Base-by-base conservation (phyloP, 768 basidiomycete genomes). In the Leccinum uliginosum region DNA sequence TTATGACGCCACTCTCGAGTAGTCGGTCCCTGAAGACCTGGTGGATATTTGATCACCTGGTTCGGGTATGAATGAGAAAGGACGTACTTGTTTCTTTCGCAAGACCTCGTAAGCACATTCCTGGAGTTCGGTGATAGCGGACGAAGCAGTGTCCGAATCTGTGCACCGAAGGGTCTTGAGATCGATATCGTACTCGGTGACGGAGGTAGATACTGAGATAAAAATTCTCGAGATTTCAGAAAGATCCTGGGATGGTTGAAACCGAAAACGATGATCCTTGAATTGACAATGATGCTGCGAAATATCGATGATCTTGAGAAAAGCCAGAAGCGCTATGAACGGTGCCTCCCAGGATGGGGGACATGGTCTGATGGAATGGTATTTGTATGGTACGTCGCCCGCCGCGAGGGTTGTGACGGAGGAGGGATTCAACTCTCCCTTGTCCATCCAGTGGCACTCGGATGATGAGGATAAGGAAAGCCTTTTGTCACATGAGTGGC, bases 191-290 rank as follows among this genome's bases (percentile, higher is more conserved):
- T 38, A 50, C 43, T 15, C 12, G 32, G 5, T 6, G 24, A 15
- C 12, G 30, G 46, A n/a, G 11, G 24, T 38, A 9, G 55, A 38
- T 12, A 62, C 34, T 4, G 57, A 65, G 27, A 64, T 14, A 45
- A 59, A 65, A 12, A 44, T 4, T 24, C 50, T 62, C 7, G 57
- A 59, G 3, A 64, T 52, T 24, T 50, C 26, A 24, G 56, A 56
- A 24, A 65, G 49, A 45, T 63, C 64, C 0, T 27, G 15, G 23
- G 57, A 54, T 1, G 53, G 64, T 9, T 62, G 64, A 50, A 65
- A 53, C n/a, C 60, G 65, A 34, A 59, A 55, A 6, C 40, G 45
- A 15, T 51, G 57, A 12, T 26, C 48, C 10, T 54, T 32, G 1
- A 26, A 5, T 38, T 27, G 49, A 40, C 34, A 34, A 12, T 26